phyloP scores from a whole-genome alignment of 2,329 filamentous ascomycete genomes.

The Didymella pomorum region DNA sequence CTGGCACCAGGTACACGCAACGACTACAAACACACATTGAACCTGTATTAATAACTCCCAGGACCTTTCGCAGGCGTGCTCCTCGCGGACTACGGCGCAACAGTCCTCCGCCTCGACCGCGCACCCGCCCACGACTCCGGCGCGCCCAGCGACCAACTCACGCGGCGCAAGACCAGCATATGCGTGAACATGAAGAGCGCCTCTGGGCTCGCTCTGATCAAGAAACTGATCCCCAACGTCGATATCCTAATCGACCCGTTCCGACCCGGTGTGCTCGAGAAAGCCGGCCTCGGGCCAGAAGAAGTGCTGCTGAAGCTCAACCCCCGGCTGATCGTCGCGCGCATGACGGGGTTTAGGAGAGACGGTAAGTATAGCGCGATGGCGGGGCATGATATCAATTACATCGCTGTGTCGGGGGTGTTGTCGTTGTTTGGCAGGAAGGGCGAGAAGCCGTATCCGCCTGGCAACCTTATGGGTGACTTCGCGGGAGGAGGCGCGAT shows the following conservation, averaged over 20 bases:
- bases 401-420: conserved; percentile 86
- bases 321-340: conserved; percentile 78
- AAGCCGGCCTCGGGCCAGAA: conserved; percentile 76
- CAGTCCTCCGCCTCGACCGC: conserved; percentile 85
- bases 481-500: conserved; percentile 89
- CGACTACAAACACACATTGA: neutral
- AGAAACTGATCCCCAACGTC: conserved; percentile 66
- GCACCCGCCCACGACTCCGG: conserved; percentile 57
- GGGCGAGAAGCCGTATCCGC: conserved; percentile 76
- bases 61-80: conserved; percentile 86
- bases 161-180: conserved; percentile 82
- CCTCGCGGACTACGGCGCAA: conserved; percentile 85
- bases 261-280: conserved; percentile 88
- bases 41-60: conserved; percentile 43
- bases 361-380: conserved; percentile 86
- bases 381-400: conserved; percentile 97
- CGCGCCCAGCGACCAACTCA: conserved; percentile 74
- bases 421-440: conserved; percentile 77
- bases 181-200: conserved; percentile 78
- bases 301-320: conserved; percentile 72
- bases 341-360: conserved; percentile 88
- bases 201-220: conserved; percentile 70
- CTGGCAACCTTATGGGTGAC: conserved; percentile 85
- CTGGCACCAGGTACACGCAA: conserved; percentile 61
- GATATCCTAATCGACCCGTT: conserved; percentile 94